phyloP scores from a whole-genome alignment of 148 eudicot species.

The Vaccinium corymbosum region DNA sequence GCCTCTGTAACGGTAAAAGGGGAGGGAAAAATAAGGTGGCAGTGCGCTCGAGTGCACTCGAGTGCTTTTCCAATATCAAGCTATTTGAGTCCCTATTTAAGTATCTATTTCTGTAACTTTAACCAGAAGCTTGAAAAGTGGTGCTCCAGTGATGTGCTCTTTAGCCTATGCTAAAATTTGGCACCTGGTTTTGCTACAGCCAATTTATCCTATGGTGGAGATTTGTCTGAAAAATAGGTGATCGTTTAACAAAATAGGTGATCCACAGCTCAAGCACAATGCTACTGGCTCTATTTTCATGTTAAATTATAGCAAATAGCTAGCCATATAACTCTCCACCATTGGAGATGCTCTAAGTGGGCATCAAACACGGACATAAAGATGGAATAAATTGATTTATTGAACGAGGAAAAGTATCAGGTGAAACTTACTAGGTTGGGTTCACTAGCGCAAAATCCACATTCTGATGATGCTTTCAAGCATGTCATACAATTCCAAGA shows the following conservation, averaged over 20 bases:
- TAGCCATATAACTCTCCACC: conserved; percentile 4
- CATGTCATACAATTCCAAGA: conserved; percentile 72
- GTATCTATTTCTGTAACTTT: neutral
- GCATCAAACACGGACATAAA: neutral
- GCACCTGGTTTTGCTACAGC: neutral
- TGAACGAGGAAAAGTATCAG: neutral
- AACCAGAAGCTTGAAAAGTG: neutral
- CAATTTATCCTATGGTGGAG: neutral
- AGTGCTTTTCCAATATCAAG: neutral
- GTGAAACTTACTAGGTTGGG: conserved; percentile 40
- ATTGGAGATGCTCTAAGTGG: neutral
- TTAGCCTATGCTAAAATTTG: neutral
- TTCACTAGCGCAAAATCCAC: conserved; percentile 62
- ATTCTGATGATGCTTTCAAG: conserved; percentile 47
- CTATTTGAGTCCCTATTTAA: neutral
- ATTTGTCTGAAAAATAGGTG: neutral
- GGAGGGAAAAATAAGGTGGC: neutral
- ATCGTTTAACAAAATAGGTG: neutral
- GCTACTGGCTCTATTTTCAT: neutral
- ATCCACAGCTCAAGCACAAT: neutral
- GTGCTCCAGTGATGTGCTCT: neutral
- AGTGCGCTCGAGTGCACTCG: neutral
- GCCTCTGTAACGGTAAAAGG: neutral
- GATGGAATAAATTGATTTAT: neutral
- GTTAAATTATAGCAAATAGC: neutral